These are phyloP conservation scores for Grammothele lineata DNA, from an alignment of 768 basidiomycete genomes.

Conservation along the genomic window DNA sequence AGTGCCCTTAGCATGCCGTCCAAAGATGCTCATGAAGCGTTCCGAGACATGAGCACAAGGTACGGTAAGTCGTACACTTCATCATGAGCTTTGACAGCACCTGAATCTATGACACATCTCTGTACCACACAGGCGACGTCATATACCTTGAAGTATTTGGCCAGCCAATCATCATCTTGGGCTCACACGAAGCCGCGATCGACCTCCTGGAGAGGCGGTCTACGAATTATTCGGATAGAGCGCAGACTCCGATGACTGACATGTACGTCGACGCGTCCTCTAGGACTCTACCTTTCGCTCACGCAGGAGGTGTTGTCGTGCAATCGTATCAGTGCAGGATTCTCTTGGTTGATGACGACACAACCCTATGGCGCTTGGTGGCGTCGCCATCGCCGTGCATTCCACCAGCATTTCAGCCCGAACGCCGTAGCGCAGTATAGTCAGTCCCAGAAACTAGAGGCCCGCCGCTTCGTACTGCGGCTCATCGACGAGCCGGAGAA, in stretches of 20 bases:
- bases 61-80: constrained; percentile 1
- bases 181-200: constrained; percentile 1
- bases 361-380: constrained; percentile 6
- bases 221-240: constrained; percentile 3
- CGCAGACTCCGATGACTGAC: constrained; percentile 1
- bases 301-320: background rate
- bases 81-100: no score
- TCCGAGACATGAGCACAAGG: constrained; percentile 4
- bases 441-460: constrained; percentile 3
- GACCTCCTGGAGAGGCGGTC: constrained; percentile 5
- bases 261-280: background rate
- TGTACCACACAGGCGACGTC: constrained; percentile 9
- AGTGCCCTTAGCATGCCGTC: constrained; percentile 7
- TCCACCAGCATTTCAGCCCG: constrained; percentile 14
- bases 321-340: background rate
- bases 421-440: constrained; percentile 4
- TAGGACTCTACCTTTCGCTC: no score
- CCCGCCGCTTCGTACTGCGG: background rate
- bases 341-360: constrained; percentile 3
- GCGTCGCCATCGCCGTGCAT: constrained; percentile 12
- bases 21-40: background rate
- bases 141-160: constrained; percentile 7
- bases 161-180: constrained; percentile 7
- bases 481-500: constrained; percentile 1
- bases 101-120: no score